Evolutionary conservation across 2,329 filamentous ascomycete species (phyloP), one percentile per base, ranked within the genome.

Genomic region (Talaromyces sp.): DNA sequence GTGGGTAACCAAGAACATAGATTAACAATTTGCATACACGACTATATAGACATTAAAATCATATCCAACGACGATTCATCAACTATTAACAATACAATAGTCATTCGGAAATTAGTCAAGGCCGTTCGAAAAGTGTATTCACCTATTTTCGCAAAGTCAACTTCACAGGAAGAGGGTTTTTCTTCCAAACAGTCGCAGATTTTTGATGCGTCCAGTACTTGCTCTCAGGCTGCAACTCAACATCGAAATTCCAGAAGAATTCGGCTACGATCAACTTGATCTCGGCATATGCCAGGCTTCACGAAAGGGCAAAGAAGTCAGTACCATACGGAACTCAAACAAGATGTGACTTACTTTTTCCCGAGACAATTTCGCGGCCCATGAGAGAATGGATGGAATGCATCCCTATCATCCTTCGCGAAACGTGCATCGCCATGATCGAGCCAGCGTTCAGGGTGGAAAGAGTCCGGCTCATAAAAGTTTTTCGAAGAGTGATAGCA

Each of bases 221-320:
- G 14, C 60, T 64, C 18, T 54, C 52, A 2, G 63, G 48, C 14
- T 48, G 74, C 44, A 80, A 69, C 52, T 71, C 69, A 58, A 82
- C 62, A 63, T 83, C 81, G 66, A 82, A 83, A 59, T 79, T 79
- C 71, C 73, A 83, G 1, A 83, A 65, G 16, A 83, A 67, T 3
- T 76, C 75, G 0, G 76, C 75, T n/a, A 83, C 67, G 42, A 82
- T 76, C 7, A 81, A 69, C 2, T 80, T 73, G 73, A 83, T 79
- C 66, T 84, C 81, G 18, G 78, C 71, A 60, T 80, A 81, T 1
- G 80, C 80, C 39, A 84, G 70, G 56, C 79, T 81, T 48, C 5
- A 35, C 33, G 25, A 31, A n/a, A n/a, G 3, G 6, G 14, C 6
- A 21, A n/a, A 18, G 33, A 33, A 33, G 28, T 12, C 2, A 33